Evolutionary conservation across 202 grass and related monocot genomes (phyloP), one percentile per base, ranked within the genome.

Genomic region (Hordeum pubiflorum): DNA sequence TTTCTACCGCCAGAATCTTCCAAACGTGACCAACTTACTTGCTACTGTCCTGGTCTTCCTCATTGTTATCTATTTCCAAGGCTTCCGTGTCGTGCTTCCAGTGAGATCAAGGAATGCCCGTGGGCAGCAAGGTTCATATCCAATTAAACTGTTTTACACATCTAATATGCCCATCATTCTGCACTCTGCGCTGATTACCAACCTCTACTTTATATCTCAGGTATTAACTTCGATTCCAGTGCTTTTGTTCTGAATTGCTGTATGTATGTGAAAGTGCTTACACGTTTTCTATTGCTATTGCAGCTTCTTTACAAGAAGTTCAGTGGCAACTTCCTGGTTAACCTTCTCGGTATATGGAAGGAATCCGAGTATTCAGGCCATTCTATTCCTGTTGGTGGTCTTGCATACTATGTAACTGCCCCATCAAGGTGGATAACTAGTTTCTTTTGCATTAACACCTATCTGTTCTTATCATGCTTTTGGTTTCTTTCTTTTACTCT

Each of bases 131-230:
- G 93, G 93, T 23, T 96, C 90, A 11, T 96, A 96, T 78, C 93
- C 93, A 26, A 96, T 96, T 83, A 96, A 96, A 83, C 83, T 96
- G 58, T 96, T 96, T 57, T 96, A 96, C 74, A 96, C 93, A 61
- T 92, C 90, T 9, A 96, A 96, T 66, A 96, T 96, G 93, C 93
- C 93, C 69, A 96, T 96, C 69, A 96, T 96, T 83, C 73, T 96
- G 44, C 93, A 96, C 77, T 92, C 90, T 57, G 93, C 93, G 9
- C 81, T 96, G 37, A 91, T 92, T 68, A 90, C 93, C 72, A 96
- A 96, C 67, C 87, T 96, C 44, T 96, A 96, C 39, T 96, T 96
- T 78, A 96, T 96, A 57, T 96, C 93, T 50, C 93, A 96, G 93
- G 93, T 96, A 69, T 18, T 52, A 5, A 71, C 14, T 13, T 69